Conservation (phyloP, 192 early-diverging fungal genomes). For the Entophlyctis luteolus region DNA sequence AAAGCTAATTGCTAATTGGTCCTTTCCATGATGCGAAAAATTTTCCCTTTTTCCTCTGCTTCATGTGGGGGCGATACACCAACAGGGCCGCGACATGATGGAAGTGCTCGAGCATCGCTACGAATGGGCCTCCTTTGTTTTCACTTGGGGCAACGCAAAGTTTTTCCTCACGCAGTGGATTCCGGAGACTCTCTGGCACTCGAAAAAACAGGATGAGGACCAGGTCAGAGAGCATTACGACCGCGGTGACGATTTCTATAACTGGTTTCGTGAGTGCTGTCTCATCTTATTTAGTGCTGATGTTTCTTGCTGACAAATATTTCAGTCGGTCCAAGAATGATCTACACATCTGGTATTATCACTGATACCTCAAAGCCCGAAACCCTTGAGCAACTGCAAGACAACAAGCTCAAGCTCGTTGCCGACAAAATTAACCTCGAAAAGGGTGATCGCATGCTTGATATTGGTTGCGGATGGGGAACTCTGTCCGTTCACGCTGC, state of each 20-base stretch:
- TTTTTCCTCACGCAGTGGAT: slow-evolving; percentile 96
- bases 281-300: neutral
- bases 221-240: slow-evolving; percentile 99
- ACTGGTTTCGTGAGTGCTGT: slow-evolving; percentile 65
- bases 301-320: neutral
- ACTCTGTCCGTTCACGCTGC: slow-evolving; percentile 85
- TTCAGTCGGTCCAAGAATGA: slow-evolving; percentile 83
- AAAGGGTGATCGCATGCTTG: slow-evolving; percentile 83
- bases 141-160: slow-evolving; percentile 78
- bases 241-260: slow-evolving; percentile 97
- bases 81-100: slow-evolving; percentile 64
- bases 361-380: slow-evolving; percentile 69
- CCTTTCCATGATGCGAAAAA: too few species aligned
- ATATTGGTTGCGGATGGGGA: slow-evolving; percentile 99
- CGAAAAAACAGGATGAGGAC: slow-evolving; percentile 93
- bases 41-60: too few species aligned
- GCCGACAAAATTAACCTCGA: slow-evolving; percentile 80
- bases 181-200: slow-evolving; percentile 95
- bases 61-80: too few species aligned
- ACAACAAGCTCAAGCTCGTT: slow-evolving; percentile 92
- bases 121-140: slow-evolving; percentile 89
- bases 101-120: slow-evolving; percentile 85
- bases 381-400: slow-evolving; percentile 89
- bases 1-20: too few species aligned
- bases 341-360: slow-evolving; percentile 94